These are phyloP conservation scores for Colletotrichum lindemuthianum DNA, from an alignment of 2,329 filamentous ascomycete genomes.

Conservation along the genomic window DNA sequence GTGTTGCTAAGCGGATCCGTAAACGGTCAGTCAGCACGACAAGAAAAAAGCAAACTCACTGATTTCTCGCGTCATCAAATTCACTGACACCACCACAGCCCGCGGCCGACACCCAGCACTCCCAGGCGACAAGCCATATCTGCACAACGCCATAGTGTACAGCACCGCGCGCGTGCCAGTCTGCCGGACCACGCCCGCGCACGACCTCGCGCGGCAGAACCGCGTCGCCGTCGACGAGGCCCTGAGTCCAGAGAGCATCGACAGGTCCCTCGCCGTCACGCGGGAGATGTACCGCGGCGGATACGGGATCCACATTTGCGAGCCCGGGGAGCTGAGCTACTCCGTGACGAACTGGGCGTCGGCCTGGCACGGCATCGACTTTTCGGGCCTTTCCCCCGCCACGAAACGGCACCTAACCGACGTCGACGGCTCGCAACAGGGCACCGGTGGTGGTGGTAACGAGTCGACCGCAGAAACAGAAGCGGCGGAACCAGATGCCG, in stretches of 20 bases:
- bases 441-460: no score
- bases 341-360: conserved; percentile 35
- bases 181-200: conserved; percentile 27
- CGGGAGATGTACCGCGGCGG: conserved; percentile 19
- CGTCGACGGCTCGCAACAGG: no score
- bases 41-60: neutral
- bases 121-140: conserved; percentile 29
- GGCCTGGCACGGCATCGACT: conserved; percentile 37
- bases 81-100: conserved; percentile 5
- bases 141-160: conserved; percentile 37
- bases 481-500: no score
- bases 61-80: no score
- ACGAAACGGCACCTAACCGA: no score
- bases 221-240: conserved; percentile 39
- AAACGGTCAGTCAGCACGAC: neutral
- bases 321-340: conserved; percentile 37
- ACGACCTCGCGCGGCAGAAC: conserved; percentile 34
- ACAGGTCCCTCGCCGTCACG: conserved; percentile 27
- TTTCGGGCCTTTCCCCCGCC: neutral
- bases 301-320: conserved; percentile 31
- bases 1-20: conserved; percentile 15
- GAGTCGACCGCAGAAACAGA: no score
- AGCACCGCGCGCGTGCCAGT: conserved; percentile 18
- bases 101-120: conserved; percentile 35
- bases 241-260: conserved; percentile 9